phyloP scores from a whole-genome alignment of 2,329 filamentous ascomycete species.

The Cladosporium sp. region DNA sequence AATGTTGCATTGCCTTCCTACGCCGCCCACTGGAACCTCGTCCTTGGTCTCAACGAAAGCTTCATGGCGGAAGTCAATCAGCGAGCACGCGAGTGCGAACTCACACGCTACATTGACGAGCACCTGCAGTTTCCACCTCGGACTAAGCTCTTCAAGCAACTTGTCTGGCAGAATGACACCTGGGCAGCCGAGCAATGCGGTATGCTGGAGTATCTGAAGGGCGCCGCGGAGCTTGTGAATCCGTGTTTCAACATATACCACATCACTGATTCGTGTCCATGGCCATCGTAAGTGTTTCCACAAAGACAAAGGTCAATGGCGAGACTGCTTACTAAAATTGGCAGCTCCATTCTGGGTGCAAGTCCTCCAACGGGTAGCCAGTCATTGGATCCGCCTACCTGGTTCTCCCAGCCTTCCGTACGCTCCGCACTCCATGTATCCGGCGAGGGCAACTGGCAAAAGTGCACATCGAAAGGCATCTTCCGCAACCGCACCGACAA shows the following conservation, averaged over 20 bases:
- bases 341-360: constrained; percentile 21
- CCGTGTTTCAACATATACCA: constrained; percentile 39
- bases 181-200: constrained; percentile 30
- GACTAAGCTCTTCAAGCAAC: constrained; percentile 28
- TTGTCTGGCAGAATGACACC: constrained; percentile 11
- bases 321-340: neutral
- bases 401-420: constrained; percentile 20
- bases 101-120: constrained; percentile 51
- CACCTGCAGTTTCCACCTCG: constrained; percentile 42
- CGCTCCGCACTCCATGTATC: constrained; percentile 17
- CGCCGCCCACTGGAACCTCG: constrained; percentile 41
- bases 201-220: constrained; percentile 33
- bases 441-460: constrained; percentile 8
- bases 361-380: constrained; percentile 17
- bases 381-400: constrained; percentile 44
- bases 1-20: constrained; percentile 37
- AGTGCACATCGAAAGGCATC: constrained; percentile 18
- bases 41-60: constrained; percentile 46
- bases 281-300: constrained; percentile 24
- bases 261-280: constrained; percentile 33
- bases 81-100: constrained; percentile 39
- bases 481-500: constrained; percentile 27
- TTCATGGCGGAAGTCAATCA: constrained; percentile 40
- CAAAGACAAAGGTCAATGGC: neutral
- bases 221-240: constrained; percentile 34